Percentiles rank a stretch among this genome's conserved stretches.
phyloP scores from a whole-genome alignment of 2,329 filamentous ascomycete species.

The Phyllosticta citriasiana region DNA sequence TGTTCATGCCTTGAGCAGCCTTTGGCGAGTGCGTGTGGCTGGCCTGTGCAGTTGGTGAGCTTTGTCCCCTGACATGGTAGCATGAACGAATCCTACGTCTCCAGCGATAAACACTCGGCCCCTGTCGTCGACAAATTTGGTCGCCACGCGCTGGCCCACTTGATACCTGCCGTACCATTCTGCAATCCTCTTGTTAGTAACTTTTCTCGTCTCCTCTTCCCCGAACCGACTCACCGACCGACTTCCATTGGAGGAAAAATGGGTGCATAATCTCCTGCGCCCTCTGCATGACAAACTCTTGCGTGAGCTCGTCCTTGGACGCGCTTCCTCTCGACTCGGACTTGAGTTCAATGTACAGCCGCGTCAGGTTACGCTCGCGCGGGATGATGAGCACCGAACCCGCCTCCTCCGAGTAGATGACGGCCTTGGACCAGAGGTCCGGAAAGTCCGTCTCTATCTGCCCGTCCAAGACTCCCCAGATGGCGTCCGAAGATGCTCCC shows the following conservation, averaged over 20 bases:
- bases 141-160: conserved; percentile 40
- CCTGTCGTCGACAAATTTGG: conserved; percentile 33
- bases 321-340: conserved; percentile 24
- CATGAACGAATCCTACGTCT: conserved; percentile 25
- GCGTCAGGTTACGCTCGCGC: conserved; percentile 61
- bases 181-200: neutral
- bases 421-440: conserved; percentile 65
- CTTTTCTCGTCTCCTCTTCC: no score
- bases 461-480: conserved; percentile 65
- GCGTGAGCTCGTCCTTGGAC: conserved; percentile 32
- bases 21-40: conserved; percentile 34
- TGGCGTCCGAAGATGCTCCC: conserved; percentile 43
- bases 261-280: conserved; percentile 41
- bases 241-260: conserved; percentile 36
- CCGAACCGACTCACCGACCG: conserved; percentile 21
- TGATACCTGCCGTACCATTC: conserved; percentile 45
- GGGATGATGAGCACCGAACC: conserved; percentile 67
- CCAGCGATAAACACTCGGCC: conserved; percentile 39
- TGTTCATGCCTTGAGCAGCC: conserved; percentile 36
- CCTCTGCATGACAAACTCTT: conserved; percentile 61
- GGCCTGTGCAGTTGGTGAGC: conserved; percentile 16
- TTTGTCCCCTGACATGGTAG: neutral
- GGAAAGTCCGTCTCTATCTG: conserved; percentile 63
- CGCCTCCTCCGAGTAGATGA: conserved; percentile 55
- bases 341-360: conserved; percentile 44